Conservation (phyloP, 805 yeast species). For the Metschnikowia borealis region DNA sequence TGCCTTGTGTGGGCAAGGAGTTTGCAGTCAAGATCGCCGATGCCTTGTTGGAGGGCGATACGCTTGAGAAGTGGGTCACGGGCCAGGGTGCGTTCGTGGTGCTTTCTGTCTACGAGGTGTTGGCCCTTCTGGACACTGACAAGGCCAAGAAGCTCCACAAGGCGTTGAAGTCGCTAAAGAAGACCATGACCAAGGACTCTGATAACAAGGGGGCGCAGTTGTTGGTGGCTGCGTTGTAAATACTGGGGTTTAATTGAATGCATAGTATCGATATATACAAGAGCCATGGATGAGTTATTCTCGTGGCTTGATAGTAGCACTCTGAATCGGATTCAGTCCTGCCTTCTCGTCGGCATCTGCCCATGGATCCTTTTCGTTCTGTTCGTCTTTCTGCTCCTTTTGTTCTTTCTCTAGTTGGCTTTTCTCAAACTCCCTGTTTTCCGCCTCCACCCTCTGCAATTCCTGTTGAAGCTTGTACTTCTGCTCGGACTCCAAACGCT, state of each 20-base stretch:
- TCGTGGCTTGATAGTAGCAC: conserved; percentile 38
- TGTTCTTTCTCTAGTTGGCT: too few relatives aligned
- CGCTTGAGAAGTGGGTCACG: conserved; percentile 57
- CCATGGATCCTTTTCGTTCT: conserved; percentile 28
- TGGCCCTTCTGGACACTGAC: conserved; percentile 37
- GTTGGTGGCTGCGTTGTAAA: conserved; percentile 24
- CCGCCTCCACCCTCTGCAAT: conserved; percentile 21
- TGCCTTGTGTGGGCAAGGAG: conserved; percentile 50
- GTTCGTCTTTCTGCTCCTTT: not conserved
- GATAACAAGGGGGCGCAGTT: conserved; percentile 62
- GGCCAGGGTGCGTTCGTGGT: conserved; percentile 74
- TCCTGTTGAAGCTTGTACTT: conserved; percentile 28
- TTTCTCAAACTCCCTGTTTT: conserved; percentile 11
- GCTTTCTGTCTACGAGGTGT: conserved; percentile 71
- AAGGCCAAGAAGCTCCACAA: conserved; percentile 48
- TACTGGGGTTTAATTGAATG: conserved; percentile 1
- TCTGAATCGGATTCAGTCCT: conserved; percentile 30
- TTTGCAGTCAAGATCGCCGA: conserved; percentile 55
- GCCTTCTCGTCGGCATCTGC: conserved; percentile 29
- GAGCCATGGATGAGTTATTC: conserved; percentile 10
- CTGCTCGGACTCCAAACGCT: conserved; percentile 31
- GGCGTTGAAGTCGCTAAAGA: conserved; percentile 49
- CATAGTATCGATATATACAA: not conserved
- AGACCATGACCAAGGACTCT: conserved; percentile 39
- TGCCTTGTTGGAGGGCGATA: conserved; percentile 47